Evolutionary conservation across 768 basidiomycete species (phyloP), one percentile per base, ranked within the genome.

Genomic region (Lactifluus piperatus): DNA sequence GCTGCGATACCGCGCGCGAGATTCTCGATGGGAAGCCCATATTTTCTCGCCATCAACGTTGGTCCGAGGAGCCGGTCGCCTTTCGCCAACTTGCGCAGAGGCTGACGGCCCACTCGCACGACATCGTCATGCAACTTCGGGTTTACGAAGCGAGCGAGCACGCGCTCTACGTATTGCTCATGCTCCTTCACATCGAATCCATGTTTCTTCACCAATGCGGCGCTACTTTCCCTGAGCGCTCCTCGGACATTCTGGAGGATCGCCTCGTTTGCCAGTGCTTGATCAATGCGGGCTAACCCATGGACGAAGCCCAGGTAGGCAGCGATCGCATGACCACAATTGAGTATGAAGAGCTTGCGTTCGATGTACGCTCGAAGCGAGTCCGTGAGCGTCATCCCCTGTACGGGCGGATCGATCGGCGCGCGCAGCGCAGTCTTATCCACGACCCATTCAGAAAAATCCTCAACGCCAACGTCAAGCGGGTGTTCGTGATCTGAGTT

Each of bases 341-440:
- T 76, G 49, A 76, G 71, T 32, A 74, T 75, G 68, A 72, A 76
- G 47, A 76, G 72, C 63, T 76, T 76, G 59, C 75, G 71, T 63
- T 76, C 73, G 63, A 75, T 68, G 62, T 73, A 76, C 43, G 70
- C 68, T 16, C 65, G 49, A 30, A 76, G 71, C 62, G 71, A 60
- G 41, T 68, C 58, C 22, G 69, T 69, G 50, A 73, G 70, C 27
- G 61, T 44, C 66, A 74, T 69, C 50, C 71, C 74, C 24, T 60
- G 56, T 32, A 69, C 64, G 57, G 67, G 64, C 45, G 71, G 66
- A 11, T 56, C 62, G 51, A 68, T 66, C 26, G 62, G 64, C 29
- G 60, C 61, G 44, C 68, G 70, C 20, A 76, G 68, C 43, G 67
- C 64, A 13, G 54, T 57, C 52, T 65, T 45, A 59, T 76, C 74